phyloP scores from a whole-genome alignment of 2,329 filamentous ascomycete genomes.

The Stylonectria norvegica region DNA sequence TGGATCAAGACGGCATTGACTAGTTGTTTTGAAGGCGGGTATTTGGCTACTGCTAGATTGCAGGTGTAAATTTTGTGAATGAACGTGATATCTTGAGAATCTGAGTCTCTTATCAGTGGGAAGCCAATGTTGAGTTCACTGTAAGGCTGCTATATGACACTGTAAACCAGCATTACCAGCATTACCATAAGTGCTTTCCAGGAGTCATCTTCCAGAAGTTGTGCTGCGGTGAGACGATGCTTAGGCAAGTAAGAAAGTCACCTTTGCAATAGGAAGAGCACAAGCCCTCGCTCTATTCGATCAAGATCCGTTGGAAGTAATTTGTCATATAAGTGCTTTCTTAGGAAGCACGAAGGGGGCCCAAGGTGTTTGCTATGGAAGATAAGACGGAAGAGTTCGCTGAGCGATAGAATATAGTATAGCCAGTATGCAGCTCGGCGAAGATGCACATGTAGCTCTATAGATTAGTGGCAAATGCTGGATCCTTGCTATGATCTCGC shows the following conservation, averaged over 20 bases:
- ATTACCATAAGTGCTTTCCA: conserved; percentile 6
- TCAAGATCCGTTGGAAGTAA: background rate
- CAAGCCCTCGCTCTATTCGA: conserved; percentile 1
- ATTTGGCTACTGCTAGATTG: no score
- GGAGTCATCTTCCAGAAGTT: conserved; percentile 6
- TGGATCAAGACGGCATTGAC: no score
- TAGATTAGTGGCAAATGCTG: conserved; percentile 12
- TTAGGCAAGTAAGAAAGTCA: conserved; percentile 6
- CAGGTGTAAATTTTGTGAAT: no score
- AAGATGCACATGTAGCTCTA: conserved; percentile 16
- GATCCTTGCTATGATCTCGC: conserved; percentile 6
- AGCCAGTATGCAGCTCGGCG: conserved; percentile 7
- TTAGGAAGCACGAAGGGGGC: conserved; percentile 11
- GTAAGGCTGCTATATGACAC: no score
- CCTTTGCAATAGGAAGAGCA: background rate
- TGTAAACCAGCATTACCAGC: no score
- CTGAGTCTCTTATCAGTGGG: no score
- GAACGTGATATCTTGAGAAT: no score
- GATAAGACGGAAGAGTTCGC: background rate
- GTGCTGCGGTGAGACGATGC: conserved; percentile 5
- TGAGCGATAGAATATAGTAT: conserved; percentile 2
- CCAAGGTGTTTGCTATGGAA: conserved; percentile 6
- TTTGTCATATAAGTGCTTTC: conserved; percentile 3
- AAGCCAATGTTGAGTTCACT: no score
- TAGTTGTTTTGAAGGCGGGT: no score